Evolutionary conservation across 345 rosid species (phyloP).

Genomic region (Mercurialis annua): DNA sequence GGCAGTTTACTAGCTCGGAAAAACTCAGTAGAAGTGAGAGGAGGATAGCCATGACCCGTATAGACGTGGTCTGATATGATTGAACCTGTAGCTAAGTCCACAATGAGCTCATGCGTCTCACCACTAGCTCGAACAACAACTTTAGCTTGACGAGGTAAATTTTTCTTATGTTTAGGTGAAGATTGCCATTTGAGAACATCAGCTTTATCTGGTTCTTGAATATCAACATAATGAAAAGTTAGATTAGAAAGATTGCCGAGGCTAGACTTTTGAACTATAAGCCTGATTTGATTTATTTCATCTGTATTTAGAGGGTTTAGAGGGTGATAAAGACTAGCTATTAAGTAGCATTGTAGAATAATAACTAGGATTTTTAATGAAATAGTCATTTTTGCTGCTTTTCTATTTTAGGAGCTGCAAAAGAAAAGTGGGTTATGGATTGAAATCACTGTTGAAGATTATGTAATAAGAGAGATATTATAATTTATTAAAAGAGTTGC

Average conservation of each 20-base stretch:
- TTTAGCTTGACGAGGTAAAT: slow-evolving; percentile 44
- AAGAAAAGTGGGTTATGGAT: neutral
- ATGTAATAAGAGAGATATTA: neutral
- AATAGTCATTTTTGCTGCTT: slow-evolving; percentile 34
- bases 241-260: slow-evolving; percentile 39
- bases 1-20: slow-evolving; percentile 49
- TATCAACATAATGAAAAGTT: slow-evolving; percentile 60
- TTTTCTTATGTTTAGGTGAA: slow-evolving; percentile 8
- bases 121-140: slow-evolving; percentile 51
- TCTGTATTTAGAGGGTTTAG: slow-evolving; percentile 56
- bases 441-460: slow-evolving; percentile 1
- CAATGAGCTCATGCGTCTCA: slow-evolving; percentile 46
- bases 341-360: slow-evolving; percentile 28
- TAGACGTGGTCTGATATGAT: slow-evolving; percentile 37
- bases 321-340: slow-evolving; percentile 46
- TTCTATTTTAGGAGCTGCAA: neutral
- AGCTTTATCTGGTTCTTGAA: slow-evolving; percentile 69
- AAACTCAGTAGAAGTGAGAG: slow-evolving; percentile 51
- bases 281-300: slow-evolving; percentile 52
- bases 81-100: slow-evolving; percentile 39
- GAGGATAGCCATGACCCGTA: slow-evolving; percentile 58
- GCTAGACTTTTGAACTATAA: slow-evolving; percentile 39
- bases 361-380: slow-evolving; percentile 27
- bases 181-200: slow-evolving; percentile 53
- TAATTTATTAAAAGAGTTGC: neutral